Percentiles rank a stretch among this genome's conserved stretches.
These are phyloP conservation scores for Suillus alpinus DNA, from an alignment of 768 basidiomycete species.

Conservation along the genomic window DNA sequence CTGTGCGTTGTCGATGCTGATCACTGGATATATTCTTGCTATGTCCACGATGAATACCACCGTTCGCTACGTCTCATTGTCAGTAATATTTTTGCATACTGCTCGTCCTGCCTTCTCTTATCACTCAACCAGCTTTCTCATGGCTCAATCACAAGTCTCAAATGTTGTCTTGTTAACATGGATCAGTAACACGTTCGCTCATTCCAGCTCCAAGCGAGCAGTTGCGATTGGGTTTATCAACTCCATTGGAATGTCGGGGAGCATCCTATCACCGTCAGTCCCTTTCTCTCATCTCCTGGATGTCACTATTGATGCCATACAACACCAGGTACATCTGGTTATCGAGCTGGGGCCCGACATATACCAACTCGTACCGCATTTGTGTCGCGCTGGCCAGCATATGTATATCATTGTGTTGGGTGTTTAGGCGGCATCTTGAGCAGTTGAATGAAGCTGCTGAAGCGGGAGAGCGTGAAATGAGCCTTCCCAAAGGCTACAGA, in stretches of 20 bases:
- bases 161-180: constrained; percentile 56
- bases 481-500: constrained; percentile 36
- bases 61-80: constrained; percentile 58
- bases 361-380: constrained; percentile 64
- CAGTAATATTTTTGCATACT: constrained; percentile 14
- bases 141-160: constrained; percentile 66
- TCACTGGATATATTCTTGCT: constrained; percentile 63
- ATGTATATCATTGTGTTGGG: constrained; percentile 44
- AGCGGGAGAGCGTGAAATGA: constrained; percentile 32
- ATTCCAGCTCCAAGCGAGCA: constrained; percentile 76
- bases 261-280: constrained; percentile 7
- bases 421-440: constrained; percentile 41
- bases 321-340: constrained; percentile 58
- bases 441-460: constrained; percentile 37
- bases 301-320: neutral
- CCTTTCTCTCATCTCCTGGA: constrained; percentile 3
- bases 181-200: constrained; percentile 57
- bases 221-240: constrained; percentile 7
- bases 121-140: constrained; percentile 52
- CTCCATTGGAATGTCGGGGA: constrained; percentile 1
- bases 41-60: constrained; percentile 57
- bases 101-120: neutral
- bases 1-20: constrained; percentile 47
- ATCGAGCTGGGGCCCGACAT: constrained; percentile 60
- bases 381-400: constrained; percentile 56